Evolutionary conservation across 1,284 basidiomycete genomes (phyloP), one percentile per base, ranked within the genome.

Genomic region (Boletus smithii): DNA sequence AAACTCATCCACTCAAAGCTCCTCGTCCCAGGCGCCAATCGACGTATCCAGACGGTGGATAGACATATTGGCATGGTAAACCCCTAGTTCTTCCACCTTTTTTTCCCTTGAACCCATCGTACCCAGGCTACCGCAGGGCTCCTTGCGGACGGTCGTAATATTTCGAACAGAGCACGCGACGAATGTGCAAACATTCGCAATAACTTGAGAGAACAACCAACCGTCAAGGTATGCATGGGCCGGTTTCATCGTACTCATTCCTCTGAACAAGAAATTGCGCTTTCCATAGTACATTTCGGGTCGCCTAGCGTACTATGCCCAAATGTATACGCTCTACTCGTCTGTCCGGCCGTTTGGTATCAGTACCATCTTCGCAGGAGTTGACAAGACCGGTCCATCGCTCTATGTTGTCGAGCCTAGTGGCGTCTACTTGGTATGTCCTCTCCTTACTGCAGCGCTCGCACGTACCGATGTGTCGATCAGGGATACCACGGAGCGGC

Each of bases 1-100:
- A 97, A 98, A 69, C 81, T 98, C 42, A 81, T 98, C n/a, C 92
- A 95, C 68, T 97, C 93, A 33, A 99, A 98, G 71, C 83, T 99
- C 42, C 79, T 99, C 32, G 90, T 99, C 4, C 94, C 95, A 36
- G 92, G 88, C 43, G 84, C 87, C 39, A 99, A 99, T 74, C 79
- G 88, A 59, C 81, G 97, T 59, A 97, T 99, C 69, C 90, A 93
- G 63, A 91, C 88, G 14, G 75, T 98, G 56, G 97, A 99, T 67
- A 81, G 85, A 58, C 95, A 98, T 68, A 85, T 97, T 59, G 97
- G 95, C 42, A 71, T 98, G 64, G 93, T 93, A 61, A 76, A 61
- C 38, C 9, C 23, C 13, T 29, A 20, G 53, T 16, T 24, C 27
- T 18, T 23, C 4, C 17, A 3, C 13, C 30, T n/a, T 17, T 2